Evolutionary conservation across 805 yeast species (phyloP).

Genomic region (Saccharomycopsis lassenensis): DNA sequence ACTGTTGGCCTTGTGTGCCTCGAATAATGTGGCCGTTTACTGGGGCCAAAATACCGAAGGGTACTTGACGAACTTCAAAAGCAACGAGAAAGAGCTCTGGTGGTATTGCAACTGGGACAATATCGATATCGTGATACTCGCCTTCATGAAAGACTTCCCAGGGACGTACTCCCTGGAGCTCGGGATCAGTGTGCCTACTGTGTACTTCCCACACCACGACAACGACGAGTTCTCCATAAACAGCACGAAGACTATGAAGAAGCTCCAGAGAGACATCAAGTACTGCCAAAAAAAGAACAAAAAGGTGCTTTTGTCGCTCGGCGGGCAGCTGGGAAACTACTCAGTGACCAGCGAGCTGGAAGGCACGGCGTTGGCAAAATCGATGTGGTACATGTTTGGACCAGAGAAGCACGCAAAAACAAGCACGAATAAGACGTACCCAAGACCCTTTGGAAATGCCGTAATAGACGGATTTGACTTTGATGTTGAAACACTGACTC

Average conservation of each 20-base stretch:
- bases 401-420: slow-evolving; percentile 21
- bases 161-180: slow-evolving; percentile 20
- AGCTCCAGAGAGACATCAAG: slow-evolving; percentile 43
- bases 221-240: slow-evolving; percentile 33
- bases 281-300: slow-evolving; percentile 54
- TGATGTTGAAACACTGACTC: slow-evolving; percentile 60
- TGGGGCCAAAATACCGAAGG: slow-evolving; percentile 86
- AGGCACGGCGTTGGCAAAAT: slow-evolving; percentile 42
- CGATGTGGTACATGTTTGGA: slow-evolving; percentile 44
- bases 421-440: slow-evolving; percentile 6
- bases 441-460: slow-evolving; percentile 39
- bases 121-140: slow-evolving; percentile 60
- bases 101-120: slow-evolving; percentile 57
- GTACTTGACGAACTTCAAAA: slow-evolving; percentile 30
- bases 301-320: slow-evolving; percentile 54
- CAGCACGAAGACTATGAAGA: slow-evolving; percentile 32
- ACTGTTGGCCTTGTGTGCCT: too few species aligned
- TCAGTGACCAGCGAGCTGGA: slow-evolving; percentile 39
- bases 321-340: slow-evolving; percentile 48
- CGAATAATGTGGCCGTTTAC: slow-evolving; percentile 64
- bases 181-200: slow-evolving; percentile 10
- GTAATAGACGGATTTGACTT: slow-evolving; percentile 82
- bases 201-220: slow-evolving; percentile 22
- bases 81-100: slow-evolving; percentile 27
- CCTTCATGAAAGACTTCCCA: slow-evolving; percentile 63